Percentiles rank a stretch among this genome's conserved stretches.
phyloP scores from a whole-genome alignment of 768 basidiomycete genomes.

The Tricholoma hemisulphureum region DNA sequence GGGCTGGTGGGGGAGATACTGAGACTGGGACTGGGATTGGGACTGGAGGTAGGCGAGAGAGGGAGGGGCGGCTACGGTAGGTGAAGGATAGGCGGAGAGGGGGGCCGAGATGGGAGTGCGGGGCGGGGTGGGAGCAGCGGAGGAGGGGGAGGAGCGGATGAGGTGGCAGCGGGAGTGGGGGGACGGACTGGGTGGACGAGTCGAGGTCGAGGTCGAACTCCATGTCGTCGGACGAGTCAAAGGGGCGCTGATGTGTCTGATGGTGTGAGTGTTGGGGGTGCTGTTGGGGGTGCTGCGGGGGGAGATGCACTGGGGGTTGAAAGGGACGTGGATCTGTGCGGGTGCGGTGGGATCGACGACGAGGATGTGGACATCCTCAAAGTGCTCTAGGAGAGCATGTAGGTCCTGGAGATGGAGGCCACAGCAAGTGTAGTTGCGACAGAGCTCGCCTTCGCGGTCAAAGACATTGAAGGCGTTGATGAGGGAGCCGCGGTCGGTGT shows the following conservation, averaged over 20 bases:
- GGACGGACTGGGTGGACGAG: constrained; percentile 28
- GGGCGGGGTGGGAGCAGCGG: constrained; percentile 44
- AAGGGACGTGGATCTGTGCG: constrained; percentile 45
- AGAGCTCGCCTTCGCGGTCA: constrained; percentile 73
- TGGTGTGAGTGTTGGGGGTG: constrained; percentile 23
- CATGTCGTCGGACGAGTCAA: constrained; percentile 75
- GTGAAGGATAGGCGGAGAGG: constrained; percentile 40
- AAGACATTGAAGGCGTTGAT: constrained; percentile 66
- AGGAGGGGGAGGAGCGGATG: constrained; percentile 41
- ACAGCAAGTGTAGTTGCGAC: constrained; percentile 89
- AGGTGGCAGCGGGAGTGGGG: constrained; percentile 22
- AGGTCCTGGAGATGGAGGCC: constrained; percentile 70
- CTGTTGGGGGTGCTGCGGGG: constrained; percentile 21
- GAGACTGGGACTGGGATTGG: constrained; percentile 1
- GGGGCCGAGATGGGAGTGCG: constrained; percentile 54
- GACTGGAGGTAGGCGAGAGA: constrained; percentile 16
- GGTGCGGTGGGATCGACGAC: constrained; percentile 49
- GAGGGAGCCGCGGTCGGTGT: constrained; percentile 59
- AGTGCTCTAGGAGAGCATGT: constrained; percentile 86
- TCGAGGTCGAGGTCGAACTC: constrained; percentile 62
- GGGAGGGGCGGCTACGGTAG: constrained; percentile 13
- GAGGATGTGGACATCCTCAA: constrained; percentile 87
- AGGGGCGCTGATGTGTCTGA: constrained; percentile 38
- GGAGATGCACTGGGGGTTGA: constrained; percentile 37
- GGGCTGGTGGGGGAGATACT: constrained; percentile 14